A percentile compares a stretch with the other conserved stretches of the same genome.
Conservation (phyloP, 106 monocot genomes). For the Phalaenopsis aphrodite region DNA sequence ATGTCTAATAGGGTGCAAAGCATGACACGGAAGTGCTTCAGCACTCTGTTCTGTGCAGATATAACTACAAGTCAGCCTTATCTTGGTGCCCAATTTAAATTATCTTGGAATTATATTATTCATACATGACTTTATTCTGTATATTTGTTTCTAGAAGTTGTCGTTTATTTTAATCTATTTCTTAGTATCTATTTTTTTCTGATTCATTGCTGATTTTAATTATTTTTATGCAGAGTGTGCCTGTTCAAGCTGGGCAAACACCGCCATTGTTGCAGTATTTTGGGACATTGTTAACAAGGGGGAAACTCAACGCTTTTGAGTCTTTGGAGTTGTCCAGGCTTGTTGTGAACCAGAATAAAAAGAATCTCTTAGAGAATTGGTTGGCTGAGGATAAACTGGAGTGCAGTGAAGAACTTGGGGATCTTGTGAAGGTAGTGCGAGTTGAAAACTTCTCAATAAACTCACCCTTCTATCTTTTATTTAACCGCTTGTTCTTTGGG, state of each 20-base stretch:
- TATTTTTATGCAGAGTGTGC: slow-evolving; percentile 69
- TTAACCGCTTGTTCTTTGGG: not conserved
- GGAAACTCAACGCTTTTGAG: slow-evolving; percentile 91
- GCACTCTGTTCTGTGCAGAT: not conserved
- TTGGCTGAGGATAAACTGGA: slow-evolving; percentile 98
- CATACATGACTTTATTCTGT: not conserved
- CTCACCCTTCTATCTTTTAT: not conserved
- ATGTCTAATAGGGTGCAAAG: not conserved
- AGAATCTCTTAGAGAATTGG: slow-evolving; percentile 97
- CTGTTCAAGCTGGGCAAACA: slow-evolving; percentile 93
- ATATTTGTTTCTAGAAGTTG: not conserved
- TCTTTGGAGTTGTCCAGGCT: slow-evolving; percentile 94
- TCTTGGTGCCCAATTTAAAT: not conserved
- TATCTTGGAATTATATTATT: not conserved
- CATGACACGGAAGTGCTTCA: not conserved
- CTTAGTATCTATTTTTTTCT: not conserved
- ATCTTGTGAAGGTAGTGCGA: slow-evolving; percentile 83
- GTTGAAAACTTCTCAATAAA: not conserved
- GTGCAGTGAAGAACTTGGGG: slow-evolving; percentile 98
- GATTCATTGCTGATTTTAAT: not conserved
- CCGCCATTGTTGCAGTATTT: slow-evolving; percentile 95
- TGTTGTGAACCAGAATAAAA: slow-evolving; percentile 99
- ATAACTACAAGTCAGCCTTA: not conserved
- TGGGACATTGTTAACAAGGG: slow-evolving; percentile 88
- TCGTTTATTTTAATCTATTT: not conserved